Evolutionary conservation across 306 rosid genomes (phyloP).

Genomic region (Betula pendula): DNA sequence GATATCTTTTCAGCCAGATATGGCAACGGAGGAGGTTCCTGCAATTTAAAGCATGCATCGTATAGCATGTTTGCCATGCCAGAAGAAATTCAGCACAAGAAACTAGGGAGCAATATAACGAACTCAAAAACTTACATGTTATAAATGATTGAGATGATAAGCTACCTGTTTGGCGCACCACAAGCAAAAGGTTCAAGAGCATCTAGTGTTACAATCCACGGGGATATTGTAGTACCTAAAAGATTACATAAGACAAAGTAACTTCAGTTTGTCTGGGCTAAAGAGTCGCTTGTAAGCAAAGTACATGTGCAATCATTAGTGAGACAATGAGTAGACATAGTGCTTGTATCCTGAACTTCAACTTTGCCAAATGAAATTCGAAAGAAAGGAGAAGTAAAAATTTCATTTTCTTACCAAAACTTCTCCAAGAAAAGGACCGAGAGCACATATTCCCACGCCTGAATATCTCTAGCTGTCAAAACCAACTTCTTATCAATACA

Average conservation of each 20-base stretch:
- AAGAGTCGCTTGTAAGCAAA: neutral
- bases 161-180: slow-evolving; percentile 83
- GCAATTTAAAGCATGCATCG: slow-evolving; percentile 37
- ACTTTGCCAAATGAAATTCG: slow-evolving; percentile 5
- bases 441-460: slow-evolving; percentile 95
- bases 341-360: slow-evolving; percentile 19
- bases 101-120: neutral
- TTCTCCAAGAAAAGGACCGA: slow-evolving; percentile 98
- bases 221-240: slow-evolving; percentile 88
- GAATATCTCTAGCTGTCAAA: slow-evolving; percentile 94
- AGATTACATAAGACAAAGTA: slow-evolving; percentile 17
- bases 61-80: slow-evolving; percentile 4
- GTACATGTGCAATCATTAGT: slow-evolving; percentile 12
- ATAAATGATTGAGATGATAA: slow-evolving; percentile 17
- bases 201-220: slow-evolving; percentile 94
- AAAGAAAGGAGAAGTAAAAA: slow-evolving; percentile 16
- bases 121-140: slow-evolving; percentile 3
- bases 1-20: slow-evolving; percentile 82
- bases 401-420: slow-evolving; percentile 62
- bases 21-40: slow-evolving; percentile 96
- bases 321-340: neutral
- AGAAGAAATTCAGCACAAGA: slow-evolving; percentile 17
- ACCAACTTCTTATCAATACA: slow-evolving; percentile 26
- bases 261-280: slow-evolving; percentile 13
- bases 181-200: slow-evolving; percentile 84